Percentiles rank a stretch among this genome's conserved stretches.
These are phyloP conservation scores for Castanospermum australe DNA, from an alignment of 306 rosid species.

Conservation along the genomic window DNA sequence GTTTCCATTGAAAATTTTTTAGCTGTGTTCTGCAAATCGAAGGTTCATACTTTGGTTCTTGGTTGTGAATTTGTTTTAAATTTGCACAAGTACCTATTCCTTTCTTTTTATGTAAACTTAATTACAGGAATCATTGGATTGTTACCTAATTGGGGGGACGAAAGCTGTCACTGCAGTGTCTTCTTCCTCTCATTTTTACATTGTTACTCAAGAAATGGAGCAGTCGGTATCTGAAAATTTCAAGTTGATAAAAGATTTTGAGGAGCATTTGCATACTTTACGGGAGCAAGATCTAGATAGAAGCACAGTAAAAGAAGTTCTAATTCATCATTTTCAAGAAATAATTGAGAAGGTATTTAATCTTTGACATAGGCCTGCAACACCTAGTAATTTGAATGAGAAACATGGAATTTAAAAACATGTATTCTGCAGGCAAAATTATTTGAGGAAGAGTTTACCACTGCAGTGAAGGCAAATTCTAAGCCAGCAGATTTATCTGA, in stretches of 20 bases:
- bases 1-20: constrained; percentile 56
- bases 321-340: constrained; percentile 61
- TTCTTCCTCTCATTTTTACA: constrained; percentile 26
- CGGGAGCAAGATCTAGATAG: constrained; percentile 36
- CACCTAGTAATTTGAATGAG: neutral
- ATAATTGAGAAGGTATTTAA: constrained; percentile 57
- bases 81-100: constrained; percentile 3
- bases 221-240: constrained; percentile 60
- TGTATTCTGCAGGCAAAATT: constrained; percentile 48
- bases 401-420: neutral
- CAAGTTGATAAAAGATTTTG: constrained; percentile 46
- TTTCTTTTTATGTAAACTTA: constrained; percentile 21
- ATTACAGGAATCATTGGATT: constrained; percentile 73
- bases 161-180: constrained; percentile 44
- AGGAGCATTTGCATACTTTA: constrained; percentile 41
- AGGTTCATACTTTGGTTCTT: constrained; percentile 52
- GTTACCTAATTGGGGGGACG: constrained; percentile 53
- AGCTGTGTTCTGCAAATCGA: constrained; percentile 59
- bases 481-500: constrained; percentile 15
- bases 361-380: neutral
- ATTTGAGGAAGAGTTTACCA: constrained; percentile 58
- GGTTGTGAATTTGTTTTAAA: constrained; percentile 7
- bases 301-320: constrained; percentile 50
- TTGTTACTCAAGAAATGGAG: constrained; percentile 67
- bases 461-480: constrained; percentile 22